These are phyloP conservation scores for Bacterosira constricta DNA, from an alignment of 108 stramenopile genomes.

Conservation along the genomic window DNA sequence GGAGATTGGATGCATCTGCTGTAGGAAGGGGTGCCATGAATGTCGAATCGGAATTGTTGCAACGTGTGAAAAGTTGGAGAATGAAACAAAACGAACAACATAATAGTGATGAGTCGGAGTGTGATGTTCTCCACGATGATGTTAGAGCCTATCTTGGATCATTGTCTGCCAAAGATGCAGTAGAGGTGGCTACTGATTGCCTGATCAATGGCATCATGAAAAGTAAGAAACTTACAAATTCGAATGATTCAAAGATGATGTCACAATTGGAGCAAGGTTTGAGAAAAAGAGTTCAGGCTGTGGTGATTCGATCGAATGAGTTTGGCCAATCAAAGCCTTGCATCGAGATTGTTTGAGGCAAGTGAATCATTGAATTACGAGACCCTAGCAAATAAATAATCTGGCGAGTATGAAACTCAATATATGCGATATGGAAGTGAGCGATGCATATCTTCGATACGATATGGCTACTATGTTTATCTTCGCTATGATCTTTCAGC, in stretches of 20 bases:
- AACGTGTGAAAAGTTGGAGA: constrained; percentile 15
- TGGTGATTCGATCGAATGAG: constrained; percentile 11
- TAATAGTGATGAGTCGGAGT: not conserved
- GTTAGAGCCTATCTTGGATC: constrained; percentile 38
- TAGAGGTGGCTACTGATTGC: constrained; percentile 40
- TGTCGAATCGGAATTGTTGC: constrained; percentile 51
- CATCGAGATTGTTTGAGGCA: constrained; percentile 7
- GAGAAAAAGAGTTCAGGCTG: constrained; percentile 21
- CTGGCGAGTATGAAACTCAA: too few relatives aligned
- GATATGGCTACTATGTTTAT: too few relatives aligned
- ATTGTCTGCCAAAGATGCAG: constrained; percentile 32
- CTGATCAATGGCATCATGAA: constrained; percentile 41
- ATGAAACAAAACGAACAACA: not conserved
- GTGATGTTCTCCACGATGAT: constrained; percentile 12
- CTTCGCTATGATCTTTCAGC: too few relatives aligned
- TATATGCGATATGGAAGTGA: too few relatives aligned
- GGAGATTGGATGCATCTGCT: constrained; percentile 67
- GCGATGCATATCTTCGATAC: too few relatives aligned
- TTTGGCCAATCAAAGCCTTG: not conserved
- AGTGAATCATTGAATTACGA: too few relatives aligned
- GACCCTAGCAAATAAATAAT: too few relatives aligned
- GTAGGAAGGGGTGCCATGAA: constrained; percentile 56
- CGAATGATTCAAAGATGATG: not conserved
- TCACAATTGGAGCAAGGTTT: not conserved
- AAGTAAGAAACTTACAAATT: constrained; percentile 17